These are phyloP conservation scores for Hypoxylon sp. DNA, from an alignment of 2,329 filamentous ascomycete genomes.

Conservation along the genomic window DNA sequence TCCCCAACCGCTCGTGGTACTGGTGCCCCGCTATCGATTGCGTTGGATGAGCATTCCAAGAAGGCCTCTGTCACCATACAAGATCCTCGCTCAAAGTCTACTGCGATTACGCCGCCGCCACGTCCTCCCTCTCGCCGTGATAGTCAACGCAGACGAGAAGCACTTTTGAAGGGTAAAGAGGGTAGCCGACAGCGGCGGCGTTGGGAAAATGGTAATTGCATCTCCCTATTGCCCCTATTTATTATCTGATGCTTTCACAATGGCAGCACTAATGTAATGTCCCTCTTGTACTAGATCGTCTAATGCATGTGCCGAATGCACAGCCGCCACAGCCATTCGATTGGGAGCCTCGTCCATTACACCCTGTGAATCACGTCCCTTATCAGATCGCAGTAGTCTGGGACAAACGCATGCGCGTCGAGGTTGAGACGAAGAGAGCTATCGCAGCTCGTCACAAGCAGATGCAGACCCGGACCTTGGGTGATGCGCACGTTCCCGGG, in stretches of 20 bases:
- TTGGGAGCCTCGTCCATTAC: conserved; percentile 86
- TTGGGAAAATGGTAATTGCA: conserved; percentile 88
- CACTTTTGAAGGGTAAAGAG: conserved; percentile 89
- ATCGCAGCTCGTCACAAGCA: conserved; percentile 61
- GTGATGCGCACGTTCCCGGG: conserved; percentile 63
- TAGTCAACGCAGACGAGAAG: conserved; percentile 75
- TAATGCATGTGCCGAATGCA: conserved; percentile 88
- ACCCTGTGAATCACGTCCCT: conserved; percentile 83
- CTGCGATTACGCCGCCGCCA: conserved; percentile 56
- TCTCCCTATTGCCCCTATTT: conserved; percentile 4
- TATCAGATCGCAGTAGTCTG: conserved; percentile 81
- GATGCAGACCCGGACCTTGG: conserved; percentile 59
- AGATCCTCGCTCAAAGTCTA: conserved; percentile 48
- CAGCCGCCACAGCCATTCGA: conserved; percentile 86
- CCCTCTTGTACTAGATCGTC: conserved; percentile 74
- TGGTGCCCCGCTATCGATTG: conserved; percentile 78
- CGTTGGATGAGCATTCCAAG: conserved; percentile 73
- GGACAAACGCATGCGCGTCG: conserved; percentile 62
- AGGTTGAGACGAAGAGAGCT: conserved; percentile 63
- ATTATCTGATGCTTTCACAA: conserved; percentile 6
- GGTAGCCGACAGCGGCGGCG: conserved; percentile 87
- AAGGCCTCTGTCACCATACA: conserved; percentile 52
- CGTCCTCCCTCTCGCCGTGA: conserved; percentile 68
- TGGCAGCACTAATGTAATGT: conserved; percentile 26
- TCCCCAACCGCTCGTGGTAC: conserved; percentile 71